Evolutionary conservation across 106 monocot genomes (phyloP), one percentile per base, ranked within the genome.

Genomic region (Apostasia shenzhenica): DNA sequence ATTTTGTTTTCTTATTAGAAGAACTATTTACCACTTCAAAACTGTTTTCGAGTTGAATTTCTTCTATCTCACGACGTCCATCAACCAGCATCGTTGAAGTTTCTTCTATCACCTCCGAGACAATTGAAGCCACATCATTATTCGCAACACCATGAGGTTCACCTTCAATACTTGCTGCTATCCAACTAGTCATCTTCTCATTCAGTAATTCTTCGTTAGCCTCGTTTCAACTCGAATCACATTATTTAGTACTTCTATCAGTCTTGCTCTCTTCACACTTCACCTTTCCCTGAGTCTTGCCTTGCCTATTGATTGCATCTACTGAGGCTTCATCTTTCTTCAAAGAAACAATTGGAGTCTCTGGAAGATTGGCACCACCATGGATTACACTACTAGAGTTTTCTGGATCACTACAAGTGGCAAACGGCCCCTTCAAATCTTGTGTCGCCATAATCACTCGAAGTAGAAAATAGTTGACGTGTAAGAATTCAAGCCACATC

Each of bases 71-170:
- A 47, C 76, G 45, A 62, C 6, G 14, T 26, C 45, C 60, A 61
- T 53, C 38, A 66, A 72, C 54, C 45, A 6, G 26, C n/a, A n/a
- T 57, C 2, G 37, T 14, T 26, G 58, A 12, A 54, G 6, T 58
- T 70, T 49, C 65, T 71, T 48, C 71, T 4, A 14, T 70, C 8
- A 61, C 67, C 13, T 14, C 71, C 10, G 71, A 46, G 39, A 37
- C 46, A 66, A 70, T 45, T 44, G 62, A 54, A 57, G 41, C 14
- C 38, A 50, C 8, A 5, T 5, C 65, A 65, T 8, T 56, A n/a
- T 10, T 65, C 7, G 48, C 26, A 3, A 48, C 7, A 14, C 8
- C 50, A 50, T 5, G 6, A 50, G 50, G 50, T 4, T 8, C 50
- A 50, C 8, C 50, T 50, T 50, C 50, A 8, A 8, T 5, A 50